Evolutionary conservation across 179 eudicot genomes (phyloP), one percentile per base, ranked within the genome.

Genomic region (Carnegiea gigantea): DNA sequence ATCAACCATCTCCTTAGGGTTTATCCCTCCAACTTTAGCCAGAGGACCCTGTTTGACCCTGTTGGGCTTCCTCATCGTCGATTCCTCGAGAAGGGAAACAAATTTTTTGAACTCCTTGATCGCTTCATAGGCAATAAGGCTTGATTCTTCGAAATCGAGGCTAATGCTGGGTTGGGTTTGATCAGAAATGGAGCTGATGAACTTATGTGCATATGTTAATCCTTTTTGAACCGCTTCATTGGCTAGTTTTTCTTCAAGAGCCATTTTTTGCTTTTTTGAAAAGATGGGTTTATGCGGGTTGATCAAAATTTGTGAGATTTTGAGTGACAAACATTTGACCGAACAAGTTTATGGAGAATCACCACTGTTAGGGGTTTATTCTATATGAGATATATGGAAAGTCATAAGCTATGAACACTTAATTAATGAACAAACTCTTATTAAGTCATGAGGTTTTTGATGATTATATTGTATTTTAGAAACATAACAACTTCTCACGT

Each of bases 401-500:
- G 79, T 79, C 60, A 76, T 70, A 36, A n/a, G 62, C 24, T 67
- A 75, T 75, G 23, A 26, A 10, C 9, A 54, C 26, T 75, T 9
- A 75, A 75, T 5, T 77, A 24, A 26, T 59, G 73, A 79, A 53
- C 79, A 53, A 78, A 40, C 24, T 18, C 8, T 14, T n/a, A 40
- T 60, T 7, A 75, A 70, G 54, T 80, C 76, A 65, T 80, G 51
- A 80, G 83, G 79, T 15, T 15, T 76, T 49, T 59, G 49, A 6
- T 18, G 80, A 70, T 49, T 74, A 79, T 28, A 57, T 76, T 68
- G 71, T 65, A 28, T 28, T 28, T 65, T 26, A 86, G 77, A 49
- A 30, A 64, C 21, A 53, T 86, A 80, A 86, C 85, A 77, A 51
- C 74, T 83, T 74, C 80, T 80, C 88, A 86, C 88, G 88, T 86